These are phyloP conservation scores for Tulasnella sp. DNA, from an alignment of 768 basidiomycete genomes.

Conservation along the genomic window DNA sequence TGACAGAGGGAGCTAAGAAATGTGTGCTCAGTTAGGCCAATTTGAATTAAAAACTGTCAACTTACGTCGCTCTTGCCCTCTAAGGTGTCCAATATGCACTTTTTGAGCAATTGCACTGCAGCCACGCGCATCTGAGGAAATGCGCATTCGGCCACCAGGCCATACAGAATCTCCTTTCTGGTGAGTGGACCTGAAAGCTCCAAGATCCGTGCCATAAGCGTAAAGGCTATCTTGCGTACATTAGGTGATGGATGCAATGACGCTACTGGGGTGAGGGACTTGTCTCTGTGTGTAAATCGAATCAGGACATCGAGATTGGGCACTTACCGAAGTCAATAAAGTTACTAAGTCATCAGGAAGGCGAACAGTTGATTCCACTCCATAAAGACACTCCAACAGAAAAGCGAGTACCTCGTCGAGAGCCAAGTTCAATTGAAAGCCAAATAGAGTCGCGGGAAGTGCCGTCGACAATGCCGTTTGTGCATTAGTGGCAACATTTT, in stretches of 20 bases:
- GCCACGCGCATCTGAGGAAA: slow-evolving; percentile 9
- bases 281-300: neutral
- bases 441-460: too few species aligned
- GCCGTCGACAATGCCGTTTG: too few species aligned
- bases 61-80: too few species aligned
- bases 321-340: slow-evolving; percentile 2
- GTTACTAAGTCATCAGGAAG: neutral
- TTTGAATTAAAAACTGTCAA: too few species aligned
- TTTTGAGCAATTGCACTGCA: neutral
- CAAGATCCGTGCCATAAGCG: neutral
- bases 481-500: too few species aligned
- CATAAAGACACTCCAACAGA: too few species aligned
- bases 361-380: too few species aligned
- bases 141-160: slow-evolving; percentile 1
- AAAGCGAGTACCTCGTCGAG: too few species aligned
- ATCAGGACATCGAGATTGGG: neutral
- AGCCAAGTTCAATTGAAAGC: too few species aligned
- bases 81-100: neutral
- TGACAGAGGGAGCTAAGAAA: too few species aligned
- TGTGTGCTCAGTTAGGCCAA: too few species aligned
- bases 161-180: neutral
- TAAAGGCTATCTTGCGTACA: neutral
- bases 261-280: neutral
- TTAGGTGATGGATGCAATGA: neutral
- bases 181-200: neutral